Conservation (phyloP, 352 stramenopile species). For the Ophiocytium majus region DNA sequence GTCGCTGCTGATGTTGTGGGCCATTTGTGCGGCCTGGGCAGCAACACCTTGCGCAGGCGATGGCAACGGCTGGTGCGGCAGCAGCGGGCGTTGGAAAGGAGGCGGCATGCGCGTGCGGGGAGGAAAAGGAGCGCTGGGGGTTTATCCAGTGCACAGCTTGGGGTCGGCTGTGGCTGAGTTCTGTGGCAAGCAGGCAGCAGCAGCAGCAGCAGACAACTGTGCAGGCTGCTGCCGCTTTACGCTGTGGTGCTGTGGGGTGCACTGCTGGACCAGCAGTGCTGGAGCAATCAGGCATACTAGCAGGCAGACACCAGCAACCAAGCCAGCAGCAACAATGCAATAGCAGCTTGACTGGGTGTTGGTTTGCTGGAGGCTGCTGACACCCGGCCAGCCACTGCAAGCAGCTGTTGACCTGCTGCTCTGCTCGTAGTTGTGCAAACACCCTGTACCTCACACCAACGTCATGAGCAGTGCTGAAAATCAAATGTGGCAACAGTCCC, state of each 20-base stretch:
- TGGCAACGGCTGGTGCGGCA: too few species aligned
- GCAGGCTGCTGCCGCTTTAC: too few species aligned
- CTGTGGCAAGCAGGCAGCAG: background rate
- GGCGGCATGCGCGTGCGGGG: too few species aligned
- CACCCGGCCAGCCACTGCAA: background rate
- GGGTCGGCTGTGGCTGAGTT: too few species aligned
- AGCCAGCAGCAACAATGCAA: background rate
- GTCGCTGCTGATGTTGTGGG: too few species aligned
- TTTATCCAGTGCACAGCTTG: too few species aligned
- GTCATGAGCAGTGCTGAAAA: background rate
- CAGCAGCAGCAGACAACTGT: background rate
- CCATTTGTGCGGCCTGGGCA: background rate
- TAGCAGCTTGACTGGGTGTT: background rate
- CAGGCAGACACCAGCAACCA: background rate
- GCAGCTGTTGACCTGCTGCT: background rate
- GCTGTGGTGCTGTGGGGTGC: background rate
- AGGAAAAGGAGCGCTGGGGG: too few species aligned
- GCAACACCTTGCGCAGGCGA: background rate
- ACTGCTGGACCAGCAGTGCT: background rate
- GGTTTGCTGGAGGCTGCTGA: background rate
- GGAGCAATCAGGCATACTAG: background rate
- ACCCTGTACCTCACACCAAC: background rate
- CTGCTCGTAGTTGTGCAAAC: background rate
- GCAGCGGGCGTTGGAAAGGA: too few species aligned
- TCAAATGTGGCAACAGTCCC: background rate